These are phyloP conservation scores for Wallacemonas sp. DNA, from an alignment of 208 protist genomes.

Conservation along the genomic window DNA sequence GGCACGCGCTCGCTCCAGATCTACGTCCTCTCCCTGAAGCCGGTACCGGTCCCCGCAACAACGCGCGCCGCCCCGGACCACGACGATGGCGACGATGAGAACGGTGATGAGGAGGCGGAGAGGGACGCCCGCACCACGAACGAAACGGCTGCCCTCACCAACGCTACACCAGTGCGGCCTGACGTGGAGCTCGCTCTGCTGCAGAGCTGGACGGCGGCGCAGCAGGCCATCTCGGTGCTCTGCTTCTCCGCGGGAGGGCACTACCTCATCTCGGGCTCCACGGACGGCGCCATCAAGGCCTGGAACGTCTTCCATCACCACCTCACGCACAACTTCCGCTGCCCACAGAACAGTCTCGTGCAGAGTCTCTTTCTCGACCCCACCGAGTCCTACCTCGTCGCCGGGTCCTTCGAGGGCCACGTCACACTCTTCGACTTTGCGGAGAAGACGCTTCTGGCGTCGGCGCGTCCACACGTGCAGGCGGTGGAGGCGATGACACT, in stretches of 20 bases:
- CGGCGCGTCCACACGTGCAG: constrained; percentile 70
- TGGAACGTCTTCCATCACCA: constrained; percentile 91
- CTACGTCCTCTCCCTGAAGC: constrained; percentile 48
- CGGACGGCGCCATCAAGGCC: constrained; percentile 85
- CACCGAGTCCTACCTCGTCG: constrained; percentile 56
- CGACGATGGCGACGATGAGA: no score
- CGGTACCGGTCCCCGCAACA: background rate
- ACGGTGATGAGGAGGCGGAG: background rate
- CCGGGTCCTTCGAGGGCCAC: constrained; percentile 86
- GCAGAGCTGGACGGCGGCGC: constrained; percentile 80
- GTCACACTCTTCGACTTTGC: constrained; percentile 85
- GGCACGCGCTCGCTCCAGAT: constrained; percentile 82
- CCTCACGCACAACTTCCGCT: constrained; percentile 86
- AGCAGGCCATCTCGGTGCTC: constrained; percentile 86
- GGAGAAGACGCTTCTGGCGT: constrained; percentile 53
- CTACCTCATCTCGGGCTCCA: constrained; percentile 77
- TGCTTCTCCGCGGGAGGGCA: constrained; percentile 69
- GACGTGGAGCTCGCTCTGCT: constrained; percentile 31
- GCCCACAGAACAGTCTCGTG: constrained; percentile 53
- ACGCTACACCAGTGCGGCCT: background rate
- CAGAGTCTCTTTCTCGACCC: constrained; percentile 69
- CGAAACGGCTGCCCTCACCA: background rate
- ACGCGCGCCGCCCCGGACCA: no score
- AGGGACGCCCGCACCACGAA: background rate
- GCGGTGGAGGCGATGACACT: constrained; percentile 74